Evolutionary conservation across 176 grass and related monocot genomes (phyloP).

Genomic region (Dactylis glomerata): DNA sequence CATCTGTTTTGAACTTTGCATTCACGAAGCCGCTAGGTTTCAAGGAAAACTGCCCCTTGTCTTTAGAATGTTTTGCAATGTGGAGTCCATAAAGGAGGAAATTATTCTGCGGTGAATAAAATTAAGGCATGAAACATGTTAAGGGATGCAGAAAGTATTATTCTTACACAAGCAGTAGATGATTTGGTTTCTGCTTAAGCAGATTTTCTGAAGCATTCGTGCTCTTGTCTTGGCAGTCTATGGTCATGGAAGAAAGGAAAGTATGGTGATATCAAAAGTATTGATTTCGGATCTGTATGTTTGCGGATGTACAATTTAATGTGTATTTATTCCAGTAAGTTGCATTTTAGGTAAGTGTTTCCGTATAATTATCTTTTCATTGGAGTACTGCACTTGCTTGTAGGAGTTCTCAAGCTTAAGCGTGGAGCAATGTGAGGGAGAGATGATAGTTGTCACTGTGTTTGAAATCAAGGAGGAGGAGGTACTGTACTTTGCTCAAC

Average conservation of each 20-base stretch:
- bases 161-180: not conserved
- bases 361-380: constrained; percentile 10
- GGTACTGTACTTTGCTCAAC: constrained; percentile 29
- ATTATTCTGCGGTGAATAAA: not conserved
- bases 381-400: constrained; percentile 22
- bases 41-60: not conserved
- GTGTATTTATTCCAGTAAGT: not conserved
- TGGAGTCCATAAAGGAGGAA: not conserved
- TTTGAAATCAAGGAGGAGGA: constrained; percentile 86
- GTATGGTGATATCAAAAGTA: constrained; percentile 5
- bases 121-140: not conserved
- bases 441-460: constrained; percentile 70
- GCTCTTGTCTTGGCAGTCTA: not conserved
- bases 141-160: not conserved
- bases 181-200: not conserved
- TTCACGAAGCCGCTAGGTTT: not conserved
- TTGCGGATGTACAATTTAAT: not conserved
- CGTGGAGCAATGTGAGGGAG: constrained; percentile 60
- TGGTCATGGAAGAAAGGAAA: not conserved
- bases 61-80: not conserved
- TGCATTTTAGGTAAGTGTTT: not conserved
- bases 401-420: constrained; percentile 93
- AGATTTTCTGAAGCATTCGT: not conserved
- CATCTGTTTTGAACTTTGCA: not conserved
- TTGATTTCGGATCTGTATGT: constrained; percentile 14